Base-by-base conservation (phyloP, 306 rosid genomes). In the Astragalus glycyphyllos region DNA sequence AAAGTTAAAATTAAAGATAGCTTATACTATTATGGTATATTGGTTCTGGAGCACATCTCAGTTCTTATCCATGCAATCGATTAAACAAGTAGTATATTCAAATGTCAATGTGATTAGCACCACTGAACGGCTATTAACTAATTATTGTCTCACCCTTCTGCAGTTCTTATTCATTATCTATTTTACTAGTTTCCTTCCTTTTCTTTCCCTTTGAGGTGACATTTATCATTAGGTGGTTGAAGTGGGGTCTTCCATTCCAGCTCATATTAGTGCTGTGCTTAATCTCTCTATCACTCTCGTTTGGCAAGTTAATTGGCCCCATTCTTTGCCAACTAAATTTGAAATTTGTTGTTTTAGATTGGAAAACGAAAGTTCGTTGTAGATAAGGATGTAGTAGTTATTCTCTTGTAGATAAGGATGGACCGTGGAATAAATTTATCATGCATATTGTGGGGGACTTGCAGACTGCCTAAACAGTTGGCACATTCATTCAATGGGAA, bases 191-290 rank as follows among this genome's bases (percentile, higher is more conserved):
- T 51, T 40, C 1, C 47, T 4, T 7, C 11, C 9, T 4, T 45
- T 31, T 12, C 3, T 29, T 44, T 14, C 4, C 15, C 37, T 54
- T 32, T 7, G 4, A 34, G 46, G 55, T 40, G 46, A 13, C 63
- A 8, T 56, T 56, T 17, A 56, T 67, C 34, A 47, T 49, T 26
- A 2, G 71, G 58, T 77, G 31, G 76, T 69, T 77, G 76, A 69
- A 61, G 44, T 61, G 67, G 72, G 75, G 42, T 32, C 77, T 62
- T 77, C 66, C 67, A 70, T 62, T 77, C 66, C 67, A 70, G 66
- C 72, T 61, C 71, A 77, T 57, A 38, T 14, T 13, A 26, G 47
- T 34, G 46, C 16, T 63, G 32, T 16, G 49, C 49, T 17, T 17
- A 32, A 76, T 38, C 63, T 68, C 23, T 55, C 34, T 72, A 3